Base-by-base conservation (phyloP, 345 rosid genomes). In the Eucalyptus tenuipes region DNA sequence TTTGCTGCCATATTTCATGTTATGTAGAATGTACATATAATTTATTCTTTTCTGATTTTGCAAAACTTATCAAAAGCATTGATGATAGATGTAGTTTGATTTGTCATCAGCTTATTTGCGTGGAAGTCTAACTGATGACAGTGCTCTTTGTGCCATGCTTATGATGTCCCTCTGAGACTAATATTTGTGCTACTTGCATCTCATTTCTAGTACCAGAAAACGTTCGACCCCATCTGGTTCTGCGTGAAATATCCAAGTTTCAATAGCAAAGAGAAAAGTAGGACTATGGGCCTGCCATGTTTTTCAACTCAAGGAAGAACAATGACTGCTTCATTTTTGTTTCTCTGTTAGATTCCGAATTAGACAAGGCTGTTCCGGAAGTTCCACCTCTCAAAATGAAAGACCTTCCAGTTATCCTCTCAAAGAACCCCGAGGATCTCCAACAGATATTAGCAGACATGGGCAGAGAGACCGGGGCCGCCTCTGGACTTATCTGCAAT, bases 341-440 rank as follows among this genome's bases (percentile, higher is more conserved):
- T 16, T 20, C 37, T 71, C 29, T 27, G 8, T 75, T 82, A 93
- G 93, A 89, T 88, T 89, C 90, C 20, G 71, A 49, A 61, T 18
- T 88, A 20, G 94, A 94, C 66, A 88, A 87, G 27, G 44, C 68
- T 40, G 50, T 90, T 75, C 33, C 52, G 7, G 92, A 91, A 53
- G 91, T 91, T 86, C 92, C 89, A 85, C 92, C 93, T 11, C 89
- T 92, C 31, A 92, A 90, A 89, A 88, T 90, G 29, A 92, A 92
- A 88, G 96, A 92, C 89, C 92, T 92, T 89, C 94, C 94, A 8
- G 13, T 71, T 13, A 7, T 88, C 57, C 31, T 89, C 85, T 87
- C 90, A n/a, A 10, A 49, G 29, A 24, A 88, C n/a, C 90, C 79
- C 10, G 92, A 91, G 33, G 75, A 89, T 45, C 82, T 90, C 29